phyloP scores from a whole-genome alignment of 225 moss, liverwort and hornwort species.

The Antitrichia curtipendula region DNA sequence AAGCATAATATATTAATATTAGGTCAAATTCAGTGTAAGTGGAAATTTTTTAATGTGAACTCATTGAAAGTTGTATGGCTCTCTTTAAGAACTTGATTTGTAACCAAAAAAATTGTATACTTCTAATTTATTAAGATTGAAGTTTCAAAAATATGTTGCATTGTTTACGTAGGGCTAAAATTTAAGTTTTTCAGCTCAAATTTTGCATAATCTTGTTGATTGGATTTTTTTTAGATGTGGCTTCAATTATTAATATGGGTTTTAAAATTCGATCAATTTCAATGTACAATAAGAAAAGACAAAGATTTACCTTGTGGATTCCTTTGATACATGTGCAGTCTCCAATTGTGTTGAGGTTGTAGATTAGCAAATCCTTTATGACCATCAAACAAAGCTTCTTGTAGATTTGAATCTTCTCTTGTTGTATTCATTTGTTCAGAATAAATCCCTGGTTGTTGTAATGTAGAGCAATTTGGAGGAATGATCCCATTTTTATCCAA shows the following conservation, averaged over 20 bases:
- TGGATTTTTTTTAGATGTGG: not conserved
- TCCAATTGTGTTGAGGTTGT: slow-evolving; percentile 5
- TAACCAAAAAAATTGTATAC: not conserved
- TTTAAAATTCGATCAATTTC: too few species aligned
- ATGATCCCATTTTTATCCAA: not conserved
- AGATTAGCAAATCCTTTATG: not conserved
- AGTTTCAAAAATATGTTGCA: too few species aligned
- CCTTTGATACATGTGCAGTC: not conserved
- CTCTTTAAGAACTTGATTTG: not conserved
- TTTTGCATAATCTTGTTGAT: not conserved
- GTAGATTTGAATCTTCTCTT: not conserved
- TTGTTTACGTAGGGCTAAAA: too few species aligned
- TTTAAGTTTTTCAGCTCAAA: not conserved
- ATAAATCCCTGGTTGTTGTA: not conserved
- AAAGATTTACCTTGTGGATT: slow-evolving; percentile 10
- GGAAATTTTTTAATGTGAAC: not conserved
- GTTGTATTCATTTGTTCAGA: not conserved
- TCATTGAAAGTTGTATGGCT: too few species aligned
- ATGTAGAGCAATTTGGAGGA: not conserved
- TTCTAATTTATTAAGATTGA: not conserved
- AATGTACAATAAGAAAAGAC: too few species aligned
- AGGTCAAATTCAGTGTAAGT: not conserved
- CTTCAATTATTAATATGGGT: not conserved
- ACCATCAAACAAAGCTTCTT: not conserved
- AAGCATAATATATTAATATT: too few species aligned